phyloP scores from a whole-genome alignment of 192 early-diverging fungal genomes.

The Backusella circina region DNA sequence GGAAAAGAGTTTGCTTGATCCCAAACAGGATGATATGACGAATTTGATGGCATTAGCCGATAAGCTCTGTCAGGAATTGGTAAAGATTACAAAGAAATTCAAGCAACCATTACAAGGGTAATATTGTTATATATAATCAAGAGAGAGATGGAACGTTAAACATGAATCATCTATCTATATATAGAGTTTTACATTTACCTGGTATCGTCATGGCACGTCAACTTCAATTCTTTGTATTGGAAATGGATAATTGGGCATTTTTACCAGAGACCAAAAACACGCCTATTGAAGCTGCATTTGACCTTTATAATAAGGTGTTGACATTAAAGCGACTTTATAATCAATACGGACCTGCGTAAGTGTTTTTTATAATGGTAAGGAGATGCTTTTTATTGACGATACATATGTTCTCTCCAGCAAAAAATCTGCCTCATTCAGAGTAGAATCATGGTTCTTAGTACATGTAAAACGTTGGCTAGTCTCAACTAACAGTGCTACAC shows the following conservation, averaged over 20 bases:
- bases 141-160: background rate
- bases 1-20: slow-evolving; percentile 14
- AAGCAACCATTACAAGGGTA: slow-evolving; percentile 10
- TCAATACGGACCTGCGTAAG: slow-evolving; percentile 44
- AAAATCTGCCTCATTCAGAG: slow-evolving; percentile 51
- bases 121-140: background rate
- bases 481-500: slow-evolving; percentile 55
- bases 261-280: slow-evolving; percentile 39
- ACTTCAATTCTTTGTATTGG: slow-evolving; percentile 46
- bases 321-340: slow-evolving; percentile 45
- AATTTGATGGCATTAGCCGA: slow-evolving; percentile 29
- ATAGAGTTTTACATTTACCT: slow-evolving; percentile 29
- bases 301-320: slow-evolving; percentile 48
- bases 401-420: slow-evolving; percentile 3
- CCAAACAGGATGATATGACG: slow-evolving; percentile 29
- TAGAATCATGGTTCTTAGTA: slow-evolving; percentile 67
- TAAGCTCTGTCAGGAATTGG: slow-evolving; percentile 25
- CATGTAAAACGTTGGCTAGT: slow-evolving; percentile 66
- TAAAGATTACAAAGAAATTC: slow-evolving; percentile 11
- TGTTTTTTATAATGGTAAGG: background rate
- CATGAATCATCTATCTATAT: too few relatives aligned
- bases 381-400: background rate
- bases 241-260: slow-evolving; percentile 57
- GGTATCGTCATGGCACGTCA: slow-evolving; percentile 49
- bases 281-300: slow-evolving; percentile 45